phyloP scores from a whole-genome alignment of 805 yeast species.

The Pichia scutulata region DNA sequence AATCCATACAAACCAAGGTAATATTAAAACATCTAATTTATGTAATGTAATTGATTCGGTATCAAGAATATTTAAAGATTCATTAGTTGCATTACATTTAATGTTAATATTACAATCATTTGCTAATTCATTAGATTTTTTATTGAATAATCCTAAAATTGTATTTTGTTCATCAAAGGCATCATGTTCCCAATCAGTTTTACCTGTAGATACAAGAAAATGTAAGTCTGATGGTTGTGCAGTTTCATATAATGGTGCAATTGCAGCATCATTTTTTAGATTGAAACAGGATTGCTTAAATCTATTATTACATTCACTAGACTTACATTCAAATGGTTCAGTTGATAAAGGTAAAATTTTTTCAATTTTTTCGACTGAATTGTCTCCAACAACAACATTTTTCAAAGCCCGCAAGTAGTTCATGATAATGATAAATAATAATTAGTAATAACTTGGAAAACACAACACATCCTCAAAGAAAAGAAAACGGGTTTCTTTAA shows the following conservation, averaged over 20 bases:
- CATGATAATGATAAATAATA: constrained; percentile 11
- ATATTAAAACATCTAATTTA: constrained; percentile 52
- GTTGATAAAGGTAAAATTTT: constrained; percentile 37
- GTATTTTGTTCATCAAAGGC: constrained; percentile 39
- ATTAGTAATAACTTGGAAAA: background rate
- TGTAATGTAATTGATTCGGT: constrained; percentile 33
- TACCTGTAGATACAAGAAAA: constrained; percentile 75
- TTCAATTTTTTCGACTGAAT: constrained; percentile 26
- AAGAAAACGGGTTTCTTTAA: background rate
- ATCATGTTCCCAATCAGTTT: constrained; percentile 76
- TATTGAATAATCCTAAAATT: constrained; percentile 19
- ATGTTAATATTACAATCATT: background rate
- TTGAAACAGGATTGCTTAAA: constrained; percentile 26
- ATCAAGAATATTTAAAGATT: constrained; percentile 12
- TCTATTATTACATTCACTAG: constrained; percentile 36
- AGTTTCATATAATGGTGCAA: constrained; percentile 54
- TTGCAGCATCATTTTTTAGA: constrained; percentile 27
- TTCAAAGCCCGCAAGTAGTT: constrained; percentile 16
- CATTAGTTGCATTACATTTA: constrained; percentile 19
- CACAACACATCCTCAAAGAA: background rate
- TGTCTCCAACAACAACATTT: constrained; percentile 7
- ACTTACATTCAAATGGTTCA: constrained; percentile 45
- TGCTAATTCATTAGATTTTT: constrained; percentile 10
- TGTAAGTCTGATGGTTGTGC: constrained; percentile 67
- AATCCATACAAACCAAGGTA: constrained; percentile 74